A percentile compares a stretch with the other conserved stretches of the same genome.
Conservation (phyloP, 306 rosid species). For the Quercus engelmannii region DNA sequence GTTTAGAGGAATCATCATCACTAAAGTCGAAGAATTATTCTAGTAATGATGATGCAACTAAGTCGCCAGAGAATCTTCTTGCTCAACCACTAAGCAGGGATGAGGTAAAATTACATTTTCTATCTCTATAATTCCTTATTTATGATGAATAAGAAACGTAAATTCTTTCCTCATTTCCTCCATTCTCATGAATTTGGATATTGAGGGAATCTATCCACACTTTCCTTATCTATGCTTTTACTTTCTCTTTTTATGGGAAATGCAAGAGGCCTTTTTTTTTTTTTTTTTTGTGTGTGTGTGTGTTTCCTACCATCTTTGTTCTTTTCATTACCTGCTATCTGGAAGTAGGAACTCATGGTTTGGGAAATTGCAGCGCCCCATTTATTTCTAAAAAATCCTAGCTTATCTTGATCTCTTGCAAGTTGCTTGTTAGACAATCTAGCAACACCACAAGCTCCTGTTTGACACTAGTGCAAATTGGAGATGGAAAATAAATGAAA, state of each 20-base stretch:
- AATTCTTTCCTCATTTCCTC: not conserved
- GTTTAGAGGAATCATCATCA: conserved; percentile 35
- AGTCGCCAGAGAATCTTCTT: conserved; percentile 27
- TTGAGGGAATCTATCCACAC: not conserved
- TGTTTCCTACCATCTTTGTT: not conserved
- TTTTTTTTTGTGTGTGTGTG: not conserved
- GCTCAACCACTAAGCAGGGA: conserved; percentile 37
- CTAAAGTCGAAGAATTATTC: conserved; percentile 19
- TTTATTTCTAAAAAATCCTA: not conserved
- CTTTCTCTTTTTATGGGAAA: not conserved
- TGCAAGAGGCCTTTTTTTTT: not conserved
- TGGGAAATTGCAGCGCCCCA: not conserved
- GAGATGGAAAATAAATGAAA: not conserved
- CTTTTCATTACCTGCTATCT: not conserved
- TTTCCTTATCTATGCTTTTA: not conserved
- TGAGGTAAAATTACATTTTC: conserved; percentile 27
- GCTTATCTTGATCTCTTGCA: not conserved
- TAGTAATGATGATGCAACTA: conserved; percentile 5
- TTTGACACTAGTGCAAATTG: not conserved
- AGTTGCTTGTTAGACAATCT: not conserved
- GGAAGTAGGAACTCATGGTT: not conserved
- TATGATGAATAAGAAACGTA: not conserved
- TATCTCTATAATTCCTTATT: not conserved
- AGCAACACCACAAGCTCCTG: not conserved
- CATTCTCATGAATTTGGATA: not conserved